Base-by-base conservation (phyloP, 2,329 filamentous ascomycete genomes). In the Immersiporthe knoxdaviesiana region DNA sequence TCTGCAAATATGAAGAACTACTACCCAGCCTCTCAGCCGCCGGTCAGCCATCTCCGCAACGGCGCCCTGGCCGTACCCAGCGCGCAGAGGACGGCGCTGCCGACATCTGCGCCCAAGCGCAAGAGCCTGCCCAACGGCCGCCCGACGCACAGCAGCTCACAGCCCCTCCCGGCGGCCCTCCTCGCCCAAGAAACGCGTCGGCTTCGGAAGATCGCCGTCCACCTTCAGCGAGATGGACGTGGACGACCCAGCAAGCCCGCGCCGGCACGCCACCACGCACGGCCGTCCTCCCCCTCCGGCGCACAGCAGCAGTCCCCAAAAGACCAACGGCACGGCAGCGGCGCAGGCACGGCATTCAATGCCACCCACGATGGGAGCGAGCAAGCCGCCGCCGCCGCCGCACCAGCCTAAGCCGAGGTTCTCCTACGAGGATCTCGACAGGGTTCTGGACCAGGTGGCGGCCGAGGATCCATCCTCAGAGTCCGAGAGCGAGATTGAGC, bases 1-100 rank as follows among this genome's bases (percentile, higher is more conserved):
- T 91, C 90, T 59, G 83, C 86, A 56, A 89, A 88, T 70, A 79
- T 90, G 74, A 87, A 87, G 72, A 86, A 87, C 70, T 76, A 79
- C 12, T 88, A 88, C 69, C 83, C 86, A 3, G 74, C 78, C 16
- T 79, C 81, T 0, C 77, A 81, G 37, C 79, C 79, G 37, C 79
- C 79, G 1, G 69, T 76, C 0, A 79, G 82, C 0, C 76, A 79
- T 76, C 81, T 68, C 67, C 75, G 71, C 72, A 72, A 61, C 72
- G 79, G 67, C 76, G 80, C 74, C 73, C 72, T 73, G 52, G 59
- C 72, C 67, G 69, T 75, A 56, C 41, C 63, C n/a, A 72, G 71
- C 39, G 68, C 74, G 0, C 77, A 77, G 37, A 74, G 82, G 41
- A 82, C 81, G 2, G 78, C 79, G 0, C 76, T 88, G 18, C 85